Percentiles rank a stretch among this genome's conserved stretches.
These are phyloP conservation scores for Pseudognaphalium luteoalbum DNA, from an alignment of 129 eudicot species.

Conservation along the genomic window DNA sequence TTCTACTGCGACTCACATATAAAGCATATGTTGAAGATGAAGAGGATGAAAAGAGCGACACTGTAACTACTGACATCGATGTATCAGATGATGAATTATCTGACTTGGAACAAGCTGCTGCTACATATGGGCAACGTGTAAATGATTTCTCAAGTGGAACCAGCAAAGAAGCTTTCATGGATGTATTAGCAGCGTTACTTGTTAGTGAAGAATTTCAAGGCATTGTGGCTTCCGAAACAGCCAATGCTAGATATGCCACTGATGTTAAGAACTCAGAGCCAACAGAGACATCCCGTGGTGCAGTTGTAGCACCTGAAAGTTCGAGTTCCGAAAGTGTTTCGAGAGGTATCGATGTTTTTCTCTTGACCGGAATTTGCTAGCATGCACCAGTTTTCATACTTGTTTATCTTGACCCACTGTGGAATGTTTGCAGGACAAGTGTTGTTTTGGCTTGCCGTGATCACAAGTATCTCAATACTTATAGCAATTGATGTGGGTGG, in stretches of 20 bases:
- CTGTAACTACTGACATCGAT: constrained; percentile 33
- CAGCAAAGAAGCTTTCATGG: constrained; percentile 82
- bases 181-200: constrained; percentile 82
- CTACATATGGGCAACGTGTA: constrained; percentile 42
- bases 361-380: neutral
- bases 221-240: constrained; percentile 83
- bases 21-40: constrained; percentile 98
- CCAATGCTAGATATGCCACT: constrained; percentile 44
- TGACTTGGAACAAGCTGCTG: constrained; percentile 58
- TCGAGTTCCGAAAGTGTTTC: constrained; percentile 40
- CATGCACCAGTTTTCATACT: neutral
- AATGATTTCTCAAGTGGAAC: constrained; percentile 35
- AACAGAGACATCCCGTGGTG: constrained; percentile 32
- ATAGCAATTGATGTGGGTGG: constrained; percentile 59
- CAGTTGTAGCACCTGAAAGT: constrained; percentile 28
- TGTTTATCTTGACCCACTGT: constrained; percentile 13
- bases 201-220: constrained; percentile 98
- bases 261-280: constrained; percentile 33
- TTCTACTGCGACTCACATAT: constrained; percentile 80
- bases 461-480: constrained; percentile 64
- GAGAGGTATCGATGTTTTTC: constrained; percentile 35
- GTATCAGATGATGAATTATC: constrained; percentile 67
- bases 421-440: constrained; percentile 55
- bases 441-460: constrained; percentile 73
- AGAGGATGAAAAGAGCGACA: constrained; percentile 66